Percentiles rank a stretch among this genome's conserved stretches.
Conservation (phyloP, 2,329 filamentous ascomycete species). For the Cytospora mali region DNA sequence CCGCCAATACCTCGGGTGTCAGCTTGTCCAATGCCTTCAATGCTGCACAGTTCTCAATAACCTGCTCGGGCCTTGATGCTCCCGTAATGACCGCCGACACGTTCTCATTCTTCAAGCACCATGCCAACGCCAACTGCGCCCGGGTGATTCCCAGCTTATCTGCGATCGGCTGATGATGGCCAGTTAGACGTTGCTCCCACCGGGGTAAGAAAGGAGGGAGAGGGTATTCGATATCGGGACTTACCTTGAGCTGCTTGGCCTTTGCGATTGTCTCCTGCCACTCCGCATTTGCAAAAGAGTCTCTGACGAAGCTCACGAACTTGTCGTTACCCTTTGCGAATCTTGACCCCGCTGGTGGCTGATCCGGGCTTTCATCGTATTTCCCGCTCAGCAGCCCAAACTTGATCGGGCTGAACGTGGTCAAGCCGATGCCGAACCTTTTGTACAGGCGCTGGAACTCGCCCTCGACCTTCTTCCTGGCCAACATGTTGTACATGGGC, state of each 20-base stretch:
- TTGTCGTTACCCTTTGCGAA: constrained; percentile 60
- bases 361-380: constrained; percentile 65
- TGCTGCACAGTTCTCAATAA: constrained; percentile 62
- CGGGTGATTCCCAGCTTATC: constrained; percentile 63
- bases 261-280: constrained; percentile 57
- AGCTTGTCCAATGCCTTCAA: constrained; percentile 56
- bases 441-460: constrained; percentile 65
- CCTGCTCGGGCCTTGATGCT: constrained; percentile 59
- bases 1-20: constrained; percentile 59
- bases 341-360: constrained; percentile 62
- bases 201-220: background rate
- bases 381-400: constrained; percentile 63
- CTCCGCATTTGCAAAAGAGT: constrained; percentile 54
- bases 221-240: background rate
- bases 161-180: constrained; percentile 60
- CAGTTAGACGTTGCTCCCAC: constrained; percentile 31
- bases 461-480: constrained; percentile 63
- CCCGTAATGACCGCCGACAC: constrained; percentile 66
- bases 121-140: constrained; percentile 60
- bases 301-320: constrained; percentile 59
- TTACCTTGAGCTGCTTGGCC: constrained; percentile 54
- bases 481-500: constrained; percentile 67
- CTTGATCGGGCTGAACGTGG: constrained; percentile 59
- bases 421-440: constrained; percentile 61
- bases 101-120: constrained; percentile 65